Evolutionary conservation across 345 rosid genomes (phyloP), one percentile per base, ranked within the genome.

Genomic region (Eutrema japonicum): DNA sequence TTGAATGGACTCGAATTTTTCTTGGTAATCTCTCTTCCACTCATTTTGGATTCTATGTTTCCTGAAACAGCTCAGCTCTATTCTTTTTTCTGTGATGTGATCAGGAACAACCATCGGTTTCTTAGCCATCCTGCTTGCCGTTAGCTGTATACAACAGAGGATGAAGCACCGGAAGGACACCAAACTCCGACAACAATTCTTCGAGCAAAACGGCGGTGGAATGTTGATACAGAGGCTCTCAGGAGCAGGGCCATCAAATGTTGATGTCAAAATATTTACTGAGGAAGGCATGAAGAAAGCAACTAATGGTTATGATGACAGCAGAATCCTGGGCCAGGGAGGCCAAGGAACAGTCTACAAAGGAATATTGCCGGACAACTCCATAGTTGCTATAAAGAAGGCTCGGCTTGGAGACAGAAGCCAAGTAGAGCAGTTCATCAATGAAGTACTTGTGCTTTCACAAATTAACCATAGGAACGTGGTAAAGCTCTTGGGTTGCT

Each of bases 281-380:
- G 59, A 30, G 18, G 59, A 54, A 32, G 38, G 59, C 5, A 54
- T 54, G 59, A 32, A 30, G 18, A 3, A 30, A 32, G 59, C 59
- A 12, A 54, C 59, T 6, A 32, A 13, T 32, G 38, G 38, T 7
- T 53, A 53, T 53, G 58, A 53, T 0, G 58, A 53, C 0, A 53
- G 18, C 0, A 53, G 18, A 3, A 54, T 54, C 59, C 6, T 54
- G 10, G 59, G 59, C 0, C 59, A 54, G 59, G 59, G 59, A 54
- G 59, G 59, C 10, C 59, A 54, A 14, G 38, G 59, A 32, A 54
- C 59, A 30, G 38, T 54, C 22, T 54, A 54, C 22, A 54, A 54
- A 30, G 59, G 59, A 2, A 54, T 30, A 13, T 54, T 54, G 0
- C 59, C 59, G 0, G 59, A 54, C 59, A 54, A 3, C 6, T 54